Evolutionary conservation across 805 yeast genomes (phyloP), one percentile per base, ranked within the genome.

Genomic region (Candida krabiensis): DNA sequence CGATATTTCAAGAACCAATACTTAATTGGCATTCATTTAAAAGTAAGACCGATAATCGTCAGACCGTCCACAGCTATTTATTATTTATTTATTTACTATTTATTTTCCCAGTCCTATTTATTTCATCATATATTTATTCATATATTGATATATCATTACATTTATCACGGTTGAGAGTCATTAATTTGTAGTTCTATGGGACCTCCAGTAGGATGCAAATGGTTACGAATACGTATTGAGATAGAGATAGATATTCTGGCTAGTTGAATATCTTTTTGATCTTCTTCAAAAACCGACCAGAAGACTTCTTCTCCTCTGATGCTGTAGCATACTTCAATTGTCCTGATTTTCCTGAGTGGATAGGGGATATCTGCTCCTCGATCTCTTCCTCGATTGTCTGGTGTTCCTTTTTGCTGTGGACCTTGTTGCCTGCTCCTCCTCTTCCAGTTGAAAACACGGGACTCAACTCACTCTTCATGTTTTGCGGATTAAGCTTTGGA

Each of bases 401-500:
- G 1, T 71, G 70, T 11, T 29, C 39, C 43, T 67, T 66, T 24
- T 62, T 62, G 40, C 66, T 68, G 41, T 63, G 61, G 12, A 71
- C 63, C 61, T 72, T 70, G 48, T 77, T 77, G 4, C 81, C 81
- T 40, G 67, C 73, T 1, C 83, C 81, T 5, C 83, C 81, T 48
- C 81, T 58, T 17, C 83, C 81, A 2, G 80, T 75, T 11, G 78
- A 63, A 40, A 70, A 66, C 38, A 64, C 69, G 32, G 59, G 65
- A 35, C 62, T 61, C 36, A 60, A 57, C 48, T 63, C 62, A 51
- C 60, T 67, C 28, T 72, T 66, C 44, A 60, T 62, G 19, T 68
- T 58, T 15, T 61, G 68, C 19, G 68, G 60, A 37, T 60, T 68
- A 12, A 47, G 41, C 23, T 46, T 53, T 4, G 79, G 79, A 9